Percentiles rank a stretch among this genome's conserved stretches.
These are phyloP conservation scores for Thozetella sp. DNA, from an alignment of 495 filamentous ascomycete species.

Conservation along the genomic window DNA sequence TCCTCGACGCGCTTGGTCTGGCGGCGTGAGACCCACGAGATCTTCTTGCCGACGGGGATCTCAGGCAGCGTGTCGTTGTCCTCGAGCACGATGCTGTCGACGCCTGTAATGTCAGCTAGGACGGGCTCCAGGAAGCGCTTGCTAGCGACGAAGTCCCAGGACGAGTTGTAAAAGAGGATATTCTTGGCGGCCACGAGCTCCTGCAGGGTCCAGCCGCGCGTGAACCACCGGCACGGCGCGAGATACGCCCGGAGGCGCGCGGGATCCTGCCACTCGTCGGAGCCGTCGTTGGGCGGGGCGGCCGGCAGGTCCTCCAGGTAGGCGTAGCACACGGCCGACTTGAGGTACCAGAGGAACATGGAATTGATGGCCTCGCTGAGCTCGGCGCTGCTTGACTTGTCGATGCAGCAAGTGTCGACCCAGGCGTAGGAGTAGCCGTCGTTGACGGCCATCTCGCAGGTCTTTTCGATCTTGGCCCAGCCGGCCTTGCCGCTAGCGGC, in stretches of 20 bases:
- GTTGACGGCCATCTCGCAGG: conserved; percentile 6
- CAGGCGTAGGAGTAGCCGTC: conserved; percentile 11
- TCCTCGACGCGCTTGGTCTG: conserved; percentile 20
- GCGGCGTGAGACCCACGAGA: conserved; percentile 21
- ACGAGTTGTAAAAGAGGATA: conserved; percentile 27
- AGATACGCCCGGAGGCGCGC: conserved; percentile 2
- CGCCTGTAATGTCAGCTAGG: conserved; percentile 12
- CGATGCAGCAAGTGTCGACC: conserved; percentile 28
- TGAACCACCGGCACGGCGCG: conserved; percentile 29
- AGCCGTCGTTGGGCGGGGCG: neutral
- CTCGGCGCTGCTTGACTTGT: conserved; percentile 45
- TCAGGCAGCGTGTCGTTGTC: neutral
- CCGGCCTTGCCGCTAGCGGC: conserved; percentile 10
- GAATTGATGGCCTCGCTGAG: too few species aligned
- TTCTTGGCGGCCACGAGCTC: conserved; percentile 35
- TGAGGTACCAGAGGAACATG: conserved; percentile 44
- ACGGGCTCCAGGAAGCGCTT: conserved; percentile 6
- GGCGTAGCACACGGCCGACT: conserved; percentile 32
- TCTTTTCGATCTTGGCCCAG: conserved; percentile 12
- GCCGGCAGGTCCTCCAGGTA: conserved; percentile 24
- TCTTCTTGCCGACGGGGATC: conserved; percentile 15
- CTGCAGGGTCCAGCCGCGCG: too few species aligned
- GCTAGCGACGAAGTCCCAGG: conserved; percentile 22
- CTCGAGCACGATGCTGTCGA: conserved; percentile 8
- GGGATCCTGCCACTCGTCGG: neutral